Evolutionary conservation across 1,284 basidiomycete genomes (phyloP), one percentile per base, ranked within the genome.

Genomic region (Rhizoctonia solani): DNA sequence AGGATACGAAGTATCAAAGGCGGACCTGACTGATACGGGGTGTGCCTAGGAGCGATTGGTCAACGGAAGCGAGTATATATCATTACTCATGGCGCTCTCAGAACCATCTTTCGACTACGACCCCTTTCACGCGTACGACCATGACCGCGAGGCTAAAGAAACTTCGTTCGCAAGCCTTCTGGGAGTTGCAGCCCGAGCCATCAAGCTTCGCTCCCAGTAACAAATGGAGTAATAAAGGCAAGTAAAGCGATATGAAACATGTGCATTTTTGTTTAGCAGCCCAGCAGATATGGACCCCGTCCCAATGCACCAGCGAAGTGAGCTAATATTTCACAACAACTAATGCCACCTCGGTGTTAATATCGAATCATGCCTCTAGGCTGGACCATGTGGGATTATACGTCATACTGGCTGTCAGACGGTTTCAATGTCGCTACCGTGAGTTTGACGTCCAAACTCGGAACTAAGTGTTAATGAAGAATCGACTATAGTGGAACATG

Each of bases 201-300:
- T 79, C 81, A n/a, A 83, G 81, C 11, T 83, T 84, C 69, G 85
- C 85, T 6, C 79, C 81, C 34, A 78, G 73, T 53, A 75, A 77
- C 72, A 77, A 80, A 73, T 87, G 86, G 85, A 87, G 84, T 70
- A 90, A 90, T 76, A 82, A 59, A 27, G 63, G 54, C 55, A 41
- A 19, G 63, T 46, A 34, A 30, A n/a, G n/a, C n/a, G n/a, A n/a
- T n/a, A n/a, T n/a, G n/a, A n/a, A n/a, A n/a, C n/a, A n/a, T n/a
- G n/a, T n/a, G n/a, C n/a, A n/a, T n/a, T n/a, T n/a, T n/a, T n/a
- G n/a, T n/a, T n/a, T n/a, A n/a, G n/a, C n/a, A n/a, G 13, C 16
- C 34, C 27, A 27, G n/a, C 30, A 63, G 68, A 69, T 32, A 69
- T 69, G 68, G 68, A 69, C 52, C 68, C 68, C 29, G 63, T 63